Conservation (phyloP, 2,329 filamentous ascomycete genomes). For the Phialophora tarda region DNA sequence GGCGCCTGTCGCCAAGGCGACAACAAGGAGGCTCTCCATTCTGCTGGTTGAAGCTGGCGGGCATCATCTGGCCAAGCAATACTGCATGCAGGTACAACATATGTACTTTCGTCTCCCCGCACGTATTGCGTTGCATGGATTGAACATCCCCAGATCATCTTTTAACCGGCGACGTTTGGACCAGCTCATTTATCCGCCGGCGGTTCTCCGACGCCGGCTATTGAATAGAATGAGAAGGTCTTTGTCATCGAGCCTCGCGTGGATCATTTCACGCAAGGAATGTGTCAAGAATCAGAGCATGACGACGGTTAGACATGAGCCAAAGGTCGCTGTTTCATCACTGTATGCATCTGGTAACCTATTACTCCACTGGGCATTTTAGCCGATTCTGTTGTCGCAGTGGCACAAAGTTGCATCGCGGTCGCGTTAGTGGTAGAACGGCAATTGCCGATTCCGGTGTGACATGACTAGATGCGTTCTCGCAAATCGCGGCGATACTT, state of each 20-base stretch:
- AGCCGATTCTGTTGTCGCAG: background rate
- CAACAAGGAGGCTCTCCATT: constrained; percentile 24
- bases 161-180: constrained; percentile 15
- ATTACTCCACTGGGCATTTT: constrained; percentile 1
- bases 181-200: constrained; percentile 21
- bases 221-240: background rate
- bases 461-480: background rate
- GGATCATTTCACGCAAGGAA: background rate
- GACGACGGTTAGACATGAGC: background rate
- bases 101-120: constrained; percentile 21
- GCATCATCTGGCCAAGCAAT: constrained; percentile 13
- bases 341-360: background rate
- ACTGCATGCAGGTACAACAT: constrained; percentile 26
- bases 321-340: background rate
- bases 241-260: background rate
- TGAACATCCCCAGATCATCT: constrained; percentile 13
- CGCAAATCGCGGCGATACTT: background rate
- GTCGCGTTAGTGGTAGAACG: background rate
- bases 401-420: background rate
- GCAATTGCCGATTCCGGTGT: background rate
- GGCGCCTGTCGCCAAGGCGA: constrained; percentile 14
- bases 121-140: constrained; percentile 6
- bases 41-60: constrained; percentile 11
- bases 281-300: background rate
- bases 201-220: constrained; percentile 17